phyloP scores from a whole-genome alignment of 352 stramenopile genomes.

The Phytophthora megakarya region DNA sequence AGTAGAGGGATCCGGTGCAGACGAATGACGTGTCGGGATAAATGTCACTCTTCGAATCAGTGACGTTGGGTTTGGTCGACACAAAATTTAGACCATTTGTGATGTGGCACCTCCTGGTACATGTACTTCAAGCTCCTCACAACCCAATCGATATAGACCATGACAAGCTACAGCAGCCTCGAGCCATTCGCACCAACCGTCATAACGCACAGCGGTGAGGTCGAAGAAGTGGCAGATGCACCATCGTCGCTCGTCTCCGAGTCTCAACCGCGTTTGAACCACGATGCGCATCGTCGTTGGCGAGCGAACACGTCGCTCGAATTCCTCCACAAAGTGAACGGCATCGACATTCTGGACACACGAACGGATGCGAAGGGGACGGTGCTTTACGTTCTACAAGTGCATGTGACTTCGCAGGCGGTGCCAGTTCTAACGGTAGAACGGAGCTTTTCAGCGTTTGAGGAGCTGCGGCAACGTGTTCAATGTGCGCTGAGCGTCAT shows the following conservation, averaged over 20 bases:
- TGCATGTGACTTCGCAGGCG: conserved; percentile 32
- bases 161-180: background rate
- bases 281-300: conserved; percentile 39
- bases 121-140: conserved; percentile 7
- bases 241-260: background rate
- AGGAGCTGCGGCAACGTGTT: conserved; percentile 39
- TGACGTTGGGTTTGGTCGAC: background rate
- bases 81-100: too few species aligned
- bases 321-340: conserved; percentile 45
- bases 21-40: background rate
- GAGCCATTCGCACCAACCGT: conserved; percentile 4
- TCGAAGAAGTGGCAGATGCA: background rate
- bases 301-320: conserved; percentile 19
- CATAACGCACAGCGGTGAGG: background rate
- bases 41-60: background rate
- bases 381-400: conserved; percentile 47
- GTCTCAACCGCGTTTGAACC: conserved; percentile 9
- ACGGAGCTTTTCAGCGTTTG: conserved; percentile 57
- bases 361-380: conserved; percentile 12
- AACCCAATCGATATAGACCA: conserved; percentile 13
- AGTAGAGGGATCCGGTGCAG: background rate
- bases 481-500: conserved; percentile 25
- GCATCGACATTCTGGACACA: conserved; percentile 43
- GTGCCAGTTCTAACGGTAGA: conserved; percentile 28
- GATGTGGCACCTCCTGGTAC: too few species aligned